These are phyloP conservation scores for Xylaria cubensis DNA, from an alignment of 495 filamentous ascomycete genomes.

Conservation along the genomic window DNA sequence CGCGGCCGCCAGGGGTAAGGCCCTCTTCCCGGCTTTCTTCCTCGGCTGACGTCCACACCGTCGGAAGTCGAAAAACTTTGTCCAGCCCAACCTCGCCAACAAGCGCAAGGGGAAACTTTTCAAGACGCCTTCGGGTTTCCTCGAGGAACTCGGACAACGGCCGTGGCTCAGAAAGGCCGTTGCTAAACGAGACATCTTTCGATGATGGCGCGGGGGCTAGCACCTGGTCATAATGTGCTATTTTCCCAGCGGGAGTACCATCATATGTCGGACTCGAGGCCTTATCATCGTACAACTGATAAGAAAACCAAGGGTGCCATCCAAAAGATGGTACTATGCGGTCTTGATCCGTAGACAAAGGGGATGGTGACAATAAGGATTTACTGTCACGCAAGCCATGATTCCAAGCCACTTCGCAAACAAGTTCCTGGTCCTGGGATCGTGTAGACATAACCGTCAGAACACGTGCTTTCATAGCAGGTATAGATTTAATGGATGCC, in stretches of 20 bases:
- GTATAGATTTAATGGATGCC: constrained; percentile 69
- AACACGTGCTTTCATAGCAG: constrained; percentile 75
- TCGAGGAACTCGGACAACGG: constrained; percentile 70
- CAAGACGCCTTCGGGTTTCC: constrained; percentile 68
- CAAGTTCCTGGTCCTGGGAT: constrained; percentile 84
- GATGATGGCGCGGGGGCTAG: constrained; percentile 62
- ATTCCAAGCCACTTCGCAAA: constrained; percentile 67
- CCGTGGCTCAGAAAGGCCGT: constrained; percentile 71
- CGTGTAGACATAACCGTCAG: constrained; percentile 92
- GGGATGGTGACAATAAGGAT: constrained; percentile 23
- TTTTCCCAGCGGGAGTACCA: constrained; percentile 53
- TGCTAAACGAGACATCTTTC: constrained; percentile 65
- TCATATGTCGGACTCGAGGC: constrained; percentile 48
- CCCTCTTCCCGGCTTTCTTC: constrained; percentile 54
- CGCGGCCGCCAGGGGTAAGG: constrained; percentile 78
- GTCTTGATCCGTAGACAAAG: constrained; percentile 20
- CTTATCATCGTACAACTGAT: constrained; percentile 77
- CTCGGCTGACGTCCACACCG: constrained; percentile 55
- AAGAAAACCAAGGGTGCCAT: constrained; percentile 99
- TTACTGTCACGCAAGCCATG: constrained; percentile 38
- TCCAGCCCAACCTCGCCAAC: constrained; percentile 92
- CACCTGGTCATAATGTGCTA: constrained; percentile 73
- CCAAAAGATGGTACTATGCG: constrained; percentile 83
- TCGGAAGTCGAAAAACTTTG: constrained; percentile 81
- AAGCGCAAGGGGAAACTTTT: constrained; percentile 69